A percentile compares a stretch with the other conserved stretches of the same genome.
phyloP scores from a whole-genome alignment of 208 protist species.

The Acanthamoeba sp. region DNA sequence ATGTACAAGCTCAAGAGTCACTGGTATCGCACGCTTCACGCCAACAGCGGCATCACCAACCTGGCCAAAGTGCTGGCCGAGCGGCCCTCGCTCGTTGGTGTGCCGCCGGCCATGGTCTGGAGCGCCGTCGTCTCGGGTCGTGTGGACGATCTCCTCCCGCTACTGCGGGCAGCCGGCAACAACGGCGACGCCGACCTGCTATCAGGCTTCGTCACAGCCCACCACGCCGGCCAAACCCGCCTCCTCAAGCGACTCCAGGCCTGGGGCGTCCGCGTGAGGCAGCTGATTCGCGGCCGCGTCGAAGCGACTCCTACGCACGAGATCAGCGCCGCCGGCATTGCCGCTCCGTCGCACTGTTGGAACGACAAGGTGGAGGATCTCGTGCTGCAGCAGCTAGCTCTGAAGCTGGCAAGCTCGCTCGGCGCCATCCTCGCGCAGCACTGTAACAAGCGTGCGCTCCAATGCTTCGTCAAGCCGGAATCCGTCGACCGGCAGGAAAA shows the following conservation, averaged over 20 bases:
- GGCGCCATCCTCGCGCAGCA: background rate
- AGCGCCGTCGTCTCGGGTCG: conserved; percentile 18
- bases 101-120: conserved; percentile 58
- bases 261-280: conserved; percentile 41
- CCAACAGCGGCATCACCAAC: conserved; percentile 68
- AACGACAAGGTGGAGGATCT: conserved; percentile 36
- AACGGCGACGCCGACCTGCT: background rate
- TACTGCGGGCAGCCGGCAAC: conserved; percentile 47
- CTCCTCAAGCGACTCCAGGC: background rate
- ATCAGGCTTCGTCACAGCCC: background rate
- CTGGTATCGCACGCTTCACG: conserved; percentile 60
- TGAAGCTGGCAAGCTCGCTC: background rate
- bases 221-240: background rate
- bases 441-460: conserved; percentile 4
- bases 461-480: conserved; percentile 31
- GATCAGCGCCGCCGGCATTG: background rate
- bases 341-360: background rate
- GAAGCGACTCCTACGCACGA: background rate
- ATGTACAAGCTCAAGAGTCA: conserved; percentile 74
- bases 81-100: conserved; percentile 13
- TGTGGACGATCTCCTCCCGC: conserved; percentile 40
- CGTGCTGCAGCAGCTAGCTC: conserved; percentile 1
- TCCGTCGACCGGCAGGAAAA: background rate
- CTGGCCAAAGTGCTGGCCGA: conserved; percentile 58
- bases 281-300: background rate